Conservation (phyloP, 2,329 filamentous ascomycete species). For the Fusarium secorum region DNA sequence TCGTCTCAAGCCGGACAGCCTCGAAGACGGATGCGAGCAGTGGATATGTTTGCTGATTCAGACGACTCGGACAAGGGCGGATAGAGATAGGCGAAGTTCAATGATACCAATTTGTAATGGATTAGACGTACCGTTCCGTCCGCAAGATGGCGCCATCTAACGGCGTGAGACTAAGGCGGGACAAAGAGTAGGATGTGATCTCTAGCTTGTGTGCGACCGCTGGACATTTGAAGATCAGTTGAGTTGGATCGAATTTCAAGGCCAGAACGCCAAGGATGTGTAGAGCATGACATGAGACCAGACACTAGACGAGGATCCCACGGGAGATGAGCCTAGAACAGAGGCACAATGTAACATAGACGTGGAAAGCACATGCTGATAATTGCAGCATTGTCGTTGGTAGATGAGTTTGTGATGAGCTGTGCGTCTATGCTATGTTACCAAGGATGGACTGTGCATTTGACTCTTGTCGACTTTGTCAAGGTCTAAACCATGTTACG, state of each 20-base stretch:
- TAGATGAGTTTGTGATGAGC: background rate
- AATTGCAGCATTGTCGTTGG: slow-evolving; percentile 11
- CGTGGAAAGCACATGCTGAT: slow-evolving; percentile 12
- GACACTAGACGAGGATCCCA: slow-evolving; percentile 22
- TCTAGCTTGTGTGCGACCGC: slow-evolving; percentile 1
- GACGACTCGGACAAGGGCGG: slow-evolving; percentile 54
- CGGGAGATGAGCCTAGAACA: slow-evolving; percentile 21
- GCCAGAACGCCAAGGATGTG: background rate
- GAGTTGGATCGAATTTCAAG: background rate
- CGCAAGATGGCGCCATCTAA: slow-evolving; percentile 22
- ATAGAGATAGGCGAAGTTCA: slow-evolving; percentile 14
- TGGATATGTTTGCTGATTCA: slow-evolving; percentile 88
- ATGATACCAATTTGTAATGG: slow-evolving; percentile 1
- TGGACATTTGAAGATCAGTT: slow-evolving; percentile 1
- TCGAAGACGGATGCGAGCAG: slow-evolving; percentile 74
- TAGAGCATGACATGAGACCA: slow-evolving; percentile 8
- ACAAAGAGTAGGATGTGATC: background rate
- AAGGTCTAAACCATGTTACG: background rate
- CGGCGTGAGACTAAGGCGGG: slow-evolving; percentile 2
- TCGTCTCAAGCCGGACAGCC: slow-evolving; percentile 41
- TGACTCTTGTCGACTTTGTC: background rate
- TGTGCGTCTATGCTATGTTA: background rate
- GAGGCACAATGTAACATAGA: slow-evolving; percentile 18
- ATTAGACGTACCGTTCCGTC: slow-evolving; percentile 3
- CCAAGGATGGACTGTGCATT: slow-evolving; percentile 15